A percentile compares a stretch with the other conserved stretches of the same genome.
phyloP scores from a whole-genome alignment of 2,329 filamentous ascomycete species.

The Phialophora macrospora region DNA sequence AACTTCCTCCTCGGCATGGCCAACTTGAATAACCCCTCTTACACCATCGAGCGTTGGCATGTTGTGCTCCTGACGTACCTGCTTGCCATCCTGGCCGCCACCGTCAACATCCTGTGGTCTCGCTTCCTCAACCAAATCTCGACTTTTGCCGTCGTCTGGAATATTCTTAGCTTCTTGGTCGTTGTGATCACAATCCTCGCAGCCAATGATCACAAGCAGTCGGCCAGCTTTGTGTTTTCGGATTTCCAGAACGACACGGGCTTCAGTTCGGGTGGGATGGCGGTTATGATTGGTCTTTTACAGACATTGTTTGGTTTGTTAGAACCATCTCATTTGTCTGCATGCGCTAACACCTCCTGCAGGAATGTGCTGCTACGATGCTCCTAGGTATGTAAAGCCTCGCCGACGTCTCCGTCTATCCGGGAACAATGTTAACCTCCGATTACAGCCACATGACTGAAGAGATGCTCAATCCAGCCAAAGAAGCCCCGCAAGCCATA shows the following conservation, averaged over 20 bases:
- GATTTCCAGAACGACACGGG: slow-evolving; percentile 56
- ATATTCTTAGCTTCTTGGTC: slow-evolving; percentile 58
- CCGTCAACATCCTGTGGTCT: slow-evolving; percentile 57
- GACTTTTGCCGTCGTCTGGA: slow-evolving; percentile 50
- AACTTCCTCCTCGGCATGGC: slow-evolving; percentile 63
- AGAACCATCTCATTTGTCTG: background rate
- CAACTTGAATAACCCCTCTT: slow-evolving; percentile 58
- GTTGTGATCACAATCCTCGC: slow-evolving; percentile 59
- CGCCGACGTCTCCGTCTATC: background rate
- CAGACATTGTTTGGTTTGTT: slow-evolving; percentile 48
- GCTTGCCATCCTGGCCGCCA: slow-evolving; percentile 52
- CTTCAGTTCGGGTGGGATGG: slow-evolving; percentile 56
- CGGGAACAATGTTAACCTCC: background rate
- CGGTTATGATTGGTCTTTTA: slow-evolving; percentile 59
- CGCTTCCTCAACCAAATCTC: slow-evolving; percentile 59
- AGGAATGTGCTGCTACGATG: slow-evolving; percentile 43
- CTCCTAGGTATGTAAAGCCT: slow-evolving; percentile 13
- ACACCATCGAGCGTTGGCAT: slow-evolving; percentile 62
- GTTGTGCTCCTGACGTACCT: slow-evolving; percentile 59
- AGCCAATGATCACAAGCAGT: slow-evolving; percentile 59
- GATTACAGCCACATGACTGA: slow-evolving; percentile 58
- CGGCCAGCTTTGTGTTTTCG: slow-evolving; percentile 62
- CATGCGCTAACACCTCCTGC: background rate
- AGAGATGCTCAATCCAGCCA: slow-evolving; percentile 56
- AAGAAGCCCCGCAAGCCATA: slow-evolving; percentile 57